phyloP scores from a whole-genome alignment of 2,329 filamentous ascomycete genomes.

The Ceratocystis lukuohia region DNA sequence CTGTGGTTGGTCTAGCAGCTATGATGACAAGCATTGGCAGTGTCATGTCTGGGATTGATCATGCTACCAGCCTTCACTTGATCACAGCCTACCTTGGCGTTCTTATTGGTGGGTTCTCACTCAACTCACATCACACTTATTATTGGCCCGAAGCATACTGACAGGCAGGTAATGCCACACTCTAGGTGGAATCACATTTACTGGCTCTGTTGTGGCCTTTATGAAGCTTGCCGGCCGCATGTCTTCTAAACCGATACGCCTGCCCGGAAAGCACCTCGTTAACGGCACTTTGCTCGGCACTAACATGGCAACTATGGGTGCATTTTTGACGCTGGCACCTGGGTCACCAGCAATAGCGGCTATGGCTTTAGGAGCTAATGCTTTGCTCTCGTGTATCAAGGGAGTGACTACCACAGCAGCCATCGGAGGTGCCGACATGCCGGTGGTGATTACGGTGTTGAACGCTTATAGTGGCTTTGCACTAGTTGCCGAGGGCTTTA shows the following conservation, averaged over 20 bases:
- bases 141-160: too few relatives aligned
- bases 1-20: slow-evolving; percentile 76
- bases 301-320: slow-evolving; percentile 72
- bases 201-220: slow-evolving; percentile 79
- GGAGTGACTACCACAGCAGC: slow-evolving; percentile 78
- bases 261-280: slow-evolving; percentile 62
- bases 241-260: slow-evolving; percentile 58
- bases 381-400: slow-evolving; percentile 67
- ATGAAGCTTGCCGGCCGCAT: slow-evolving; percentile 73
- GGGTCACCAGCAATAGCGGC: slow-evolving; percentile 68
- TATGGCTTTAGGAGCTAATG: slow-evolving; percentile 61
- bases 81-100: slow-evolving; percentile 79
- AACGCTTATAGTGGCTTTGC: slow-evolving; percentile 89
- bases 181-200: slow-evolving; percentile 66
- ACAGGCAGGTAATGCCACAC: background rate
- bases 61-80: slow-evolving; percentile 66
- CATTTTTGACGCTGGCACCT: slow-evolving; percentile 69
- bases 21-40: slow-evolving; percentile 81
- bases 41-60: slow-evolving; percentile 58
- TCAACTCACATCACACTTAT: too few relatives aligned
- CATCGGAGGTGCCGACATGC: slow-evolving; percentile 91
- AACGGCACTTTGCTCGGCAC: slow-evolving; percentile 62
- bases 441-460: slow-evolving; percentile 76
- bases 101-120: slow-evolving; percentile 46
- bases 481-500: slow-evolving; percentile 78